Percentiles rank a stretch among this genome's conserved stretches.
Evolutionary conservation across 192 early-diverging fungal genomes (phyloP).

Genomic region (Gamsiella multidivaricata): DNA sequence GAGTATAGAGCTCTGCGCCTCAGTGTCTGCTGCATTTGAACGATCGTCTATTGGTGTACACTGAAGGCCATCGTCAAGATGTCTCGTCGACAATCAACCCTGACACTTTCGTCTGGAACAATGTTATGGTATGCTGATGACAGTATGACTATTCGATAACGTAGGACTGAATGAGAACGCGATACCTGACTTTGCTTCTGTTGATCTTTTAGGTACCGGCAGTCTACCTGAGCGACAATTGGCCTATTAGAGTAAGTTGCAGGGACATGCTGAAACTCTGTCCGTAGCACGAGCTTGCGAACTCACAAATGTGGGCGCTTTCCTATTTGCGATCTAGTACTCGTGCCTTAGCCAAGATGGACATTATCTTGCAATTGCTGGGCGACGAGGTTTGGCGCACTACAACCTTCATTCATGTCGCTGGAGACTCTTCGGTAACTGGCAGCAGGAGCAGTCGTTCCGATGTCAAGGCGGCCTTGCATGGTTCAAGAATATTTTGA

Average conservation of each 20-base stretch:
- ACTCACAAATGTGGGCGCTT: not conserved
- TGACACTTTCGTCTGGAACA: constrained; percentile 78
- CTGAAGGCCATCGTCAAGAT: constrained; percentile 71
- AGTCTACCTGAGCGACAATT: constrained; percentile 82
- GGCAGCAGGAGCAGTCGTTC: constrained; percentile 81
- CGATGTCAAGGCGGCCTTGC: constrained; percentile 73
- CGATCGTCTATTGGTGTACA: constrained; percentile 75
- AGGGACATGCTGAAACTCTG: not conserved
- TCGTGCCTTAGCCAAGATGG: constrained; percentile 76
- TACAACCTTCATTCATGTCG: constrained; percentile 74
- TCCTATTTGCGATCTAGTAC: constrained; percentile 56
- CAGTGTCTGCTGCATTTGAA: constrained; percentile 72
- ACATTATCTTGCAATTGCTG: constrained; percentile 85
- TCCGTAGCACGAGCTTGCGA: not conserved
- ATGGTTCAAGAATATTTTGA: constrained; percentile 77
- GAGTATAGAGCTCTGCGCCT: constrained; percentile 41
- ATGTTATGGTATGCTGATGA: constrained; percentile 64
- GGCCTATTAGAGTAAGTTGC: constrained; percentile 78
- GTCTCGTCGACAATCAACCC: constrained; percentile 71
- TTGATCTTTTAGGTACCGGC: constrained; percentile 64
- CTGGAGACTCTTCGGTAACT: constrained; percentile 95
- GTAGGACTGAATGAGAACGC: not conserved
- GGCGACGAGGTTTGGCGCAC: constrained; percentile 83
- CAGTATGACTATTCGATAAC: not conserved
- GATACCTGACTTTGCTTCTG: not conserved